These are phyloP conservation scores for Plectosphaerella plurivora DNA, from an alignment of 2,329 filamentous ascomycete species.

Conservation along the genomic window DNA sequence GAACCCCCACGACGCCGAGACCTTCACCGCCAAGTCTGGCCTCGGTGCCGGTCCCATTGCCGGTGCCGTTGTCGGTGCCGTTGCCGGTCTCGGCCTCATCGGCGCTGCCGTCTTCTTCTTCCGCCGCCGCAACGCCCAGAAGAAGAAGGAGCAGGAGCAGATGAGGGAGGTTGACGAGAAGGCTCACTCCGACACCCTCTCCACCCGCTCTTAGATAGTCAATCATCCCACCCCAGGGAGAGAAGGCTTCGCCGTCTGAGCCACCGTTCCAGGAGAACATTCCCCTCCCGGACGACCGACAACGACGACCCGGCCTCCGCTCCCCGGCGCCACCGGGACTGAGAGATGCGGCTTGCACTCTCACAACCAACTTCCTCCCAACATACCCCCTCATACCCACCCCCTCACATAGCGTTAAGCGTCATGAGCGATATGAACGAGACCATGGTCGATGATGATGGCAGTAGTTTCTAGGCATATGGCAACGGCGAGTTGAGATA, in stretches of 20 bases:
- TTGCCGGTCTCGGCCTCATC: constrained; percentile 58
- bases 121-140: constrained; percentile 25
- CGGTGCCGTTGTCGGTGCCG: constrained; percentile 66
- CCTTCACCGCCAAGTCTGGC: constrained; percentile 39
- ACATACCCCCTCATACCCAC: neutral
- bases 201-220: constrained; percentile 4
- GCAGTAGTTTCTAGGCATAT: neutral
- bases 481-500: neutral
- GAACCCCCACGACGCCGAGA: constrained; percentile 14
- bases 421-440: neutral
- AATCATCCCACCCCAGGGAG: neutral
- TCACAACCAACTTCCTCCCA: neutral
- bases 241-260: no score
- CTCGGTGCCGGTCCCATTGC: constrained; percentile 69
- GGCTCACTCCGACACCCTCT: constrained; percentile 10
- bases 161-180: constrained; percentile 15
- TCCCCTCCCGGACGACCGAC: neutral
- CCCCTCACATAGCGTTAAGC: neutral
- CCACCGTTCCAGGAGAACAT: neutral
- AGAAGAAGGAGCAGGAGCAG: constrained; percentile 6
- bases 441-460: neutral
- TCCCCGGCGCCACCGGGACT: neutral
- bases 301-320: neutral
- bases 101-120: constrained; percentile 57
- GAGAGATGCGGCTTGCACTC: neutral